These are phyloP conservation scores for Phytophthora sp. DNA, from an alignment of 352 stramenopile genomes.

Conservation along the genomic window DNA sequence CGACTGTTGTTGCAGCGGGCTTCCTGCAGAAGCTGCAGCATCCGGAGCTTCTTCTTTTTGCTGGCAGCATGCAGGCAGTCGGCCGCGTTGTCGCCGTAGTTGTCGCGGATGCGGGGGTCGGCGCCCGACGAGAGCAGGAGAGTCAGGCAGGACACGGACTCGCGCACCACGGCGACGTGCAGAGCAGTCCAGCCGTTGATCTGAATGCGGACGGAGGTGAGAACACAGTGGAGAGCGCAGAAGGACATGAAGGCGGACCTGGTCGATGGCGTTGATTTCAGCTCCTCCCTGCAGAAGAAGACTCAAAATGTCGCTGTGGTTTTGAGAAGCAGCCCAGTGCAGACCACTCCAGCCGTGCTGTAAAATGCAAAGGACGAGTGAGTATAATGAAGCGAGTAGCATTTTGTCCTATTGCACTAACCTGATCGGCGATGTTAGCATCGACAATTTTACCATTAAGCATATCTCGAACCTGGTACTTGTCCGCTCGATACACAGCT, in stretches of 20 bases:
- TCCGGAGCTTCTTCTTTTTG: conserved; percentile 47
- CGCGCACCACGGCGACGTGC: conserved; percentile 67
- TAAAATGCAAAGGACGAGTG: neutral
- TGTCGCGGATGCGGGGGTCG: conserved; percentile 41
- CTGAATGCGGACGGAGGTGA: no score
- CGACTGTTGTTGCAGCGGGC: conserved; percentile 9
- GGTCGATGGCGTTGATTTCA: conserved; percentile 64
- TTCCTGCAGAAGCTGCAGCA: conserved; percentile 52
- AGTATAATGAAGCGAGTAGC: neutral
- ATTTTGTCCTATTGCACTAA: conserved; percentile 8
- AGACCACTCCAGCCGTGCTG: conserved; percentile 82
- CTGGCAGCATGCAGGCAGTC: conserved; percentile 45
- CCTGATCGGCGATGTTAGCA: conserved; percentile 66
- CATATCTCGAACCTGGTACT: conserved; percentile 58
- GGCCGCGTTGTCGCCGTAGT: conserved; percentile 57
- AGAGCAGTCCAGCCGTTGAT: conserved; percentile 75
- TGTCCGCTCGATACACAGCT: conserved; percentile 66
- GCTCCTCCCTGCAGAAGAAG: conserved; percentile 50
- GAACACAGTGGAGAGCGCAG: no score
- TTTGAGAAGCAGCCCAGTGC: conserved; percentile 79
- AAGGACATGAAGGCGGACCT: no score
- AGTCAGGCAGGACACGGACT: conserved; percentile 47
- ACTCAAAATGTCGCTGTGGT: conserved; percentile 56
- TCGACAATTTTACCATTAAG: conserved; percentile 51
- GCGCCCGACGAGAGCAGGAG: conserved; percentile 55